These are phyloP conservation scores for Serendipita sp. DNA, from an alignment of 768 basidiomycete species.

Conservation along the genomic window DNA sequence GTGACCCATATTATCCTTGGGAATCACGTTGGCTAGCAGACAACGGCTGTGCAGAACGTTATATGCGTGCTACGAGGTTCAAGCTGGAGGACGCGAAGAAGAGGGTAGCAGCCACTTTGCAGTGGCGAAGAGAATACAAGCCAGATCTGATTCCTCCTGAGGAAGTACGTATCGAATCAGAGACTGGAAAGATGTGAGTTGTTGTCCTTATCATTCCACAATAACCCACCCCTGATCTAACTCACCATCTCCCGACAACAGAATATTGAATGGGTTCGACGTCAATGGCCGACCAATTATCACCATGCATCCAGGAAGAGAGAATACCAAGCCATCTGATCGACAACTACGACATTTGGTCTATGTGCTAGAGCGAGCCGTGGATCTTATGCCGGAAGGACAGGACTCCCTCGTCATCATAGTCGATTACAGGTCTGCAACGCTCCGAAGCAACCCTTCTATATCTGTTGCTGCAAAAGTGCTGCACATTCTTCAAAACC, in stretches of 20 bases:
- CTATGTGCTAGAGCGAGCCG: conserved; percentile 81
- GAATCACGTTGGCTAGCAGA: conserved; percentile 61
- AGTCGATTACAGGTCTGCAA: conserved; percentile 74
- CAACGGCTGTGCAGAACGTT: conserved; percentile 50
- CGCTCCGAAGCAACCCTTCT: conserved; percentile 69
- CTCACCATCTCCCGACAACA: conserved; percentile 16
- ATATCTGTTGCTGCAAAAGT: conserved; percentile 67
- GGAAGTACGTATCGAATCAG: conserved; percentile 57
- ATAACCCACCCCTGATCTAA: neutral
- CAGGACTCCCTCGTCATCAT: conserved; percentile 72
- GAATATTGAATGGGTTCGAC: conserved; percentile 74
- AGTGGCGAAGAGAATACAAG: conserved; percentile 74
- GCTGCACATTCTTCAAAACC: conserved; percentile 66
- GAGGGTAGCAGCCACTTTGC: conserved; percentile 59
- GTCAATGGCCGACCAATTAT: conserved; percentile 73
- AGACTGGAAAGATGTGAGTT: conserved; percentile 76
- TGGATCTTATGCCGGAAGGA: conserved; percentile 73
- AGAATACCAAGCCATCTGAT: conserved; percentile 64
- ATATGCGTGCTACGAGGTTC: conserved; percentile 81
- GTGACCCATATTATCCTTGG: conserved; percentile 61
- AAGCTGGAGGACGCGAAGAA: conserved; percentile 58
- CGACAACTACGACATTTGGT: conserved; percentile 75
- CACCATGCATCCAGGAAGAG: conserved; percentile 72
- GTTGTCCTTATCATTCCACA: neutral
- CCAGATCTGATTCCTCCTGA: conserved; percentile 73